Evolutionary conservation across 169 alveolate genomes (phyloP), one percentile per base, ranked within the genome.

Genomic region (Plasmodium falciparum): DNA sequence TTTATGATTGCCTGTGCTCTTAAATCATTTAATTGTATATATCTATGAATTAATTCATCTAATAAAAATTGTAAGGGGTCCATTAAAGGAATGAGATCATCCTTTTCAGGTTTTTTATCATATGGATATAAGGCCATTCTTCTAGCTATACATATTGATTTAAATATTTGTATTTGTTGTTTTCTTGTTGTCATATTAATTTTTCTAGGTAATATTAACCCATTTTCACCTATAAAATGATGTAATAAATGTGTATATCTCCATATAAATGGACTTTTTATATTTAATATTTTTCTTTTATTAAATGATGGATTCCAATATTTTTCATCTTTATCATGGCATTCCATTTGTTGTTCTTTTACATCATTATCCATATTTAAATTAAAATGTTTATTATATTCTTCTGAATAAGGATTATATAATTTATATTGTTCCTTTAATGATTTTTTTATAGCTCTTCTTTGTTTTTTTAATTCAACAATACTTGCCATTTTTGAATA

Each of bases 81-180:
- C 95, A 95, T 93, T 24, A 95, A 59, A 15, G 97, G 97, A 63
- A 95, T 95, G 39, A 90, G 67, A 49, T 95, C 96, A 47, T 93
- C 88, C 24, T 73, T 85, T 17, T 93, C 62, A 2, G 97, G 97
- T 50, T 93, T 94, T 92, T 96, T 92, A 78, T 95, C 97, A 63
- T 93, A 95, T 3, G 97, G 97, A 63, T 94, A 92, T 8, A 95
- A 74, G 56, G 97, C 97, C 97, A 95, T 93, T 61, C 93, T 88
- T 11, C 97, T 88, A 13, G 97, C 97, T 73, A 80, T 86, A 24
- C 94, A 88, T 54, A 95, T 95, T 4, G 97, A 94, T 86, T 90
- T 93, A 88, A 95, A 95, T 47, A 95, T 95, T 62, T 92, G 95
- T 62, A 93, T 83, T 80, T 95, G 97, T 54, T 95, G 97, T 45